Evolutionary conservation across 2,329 filamentous ascomycete species (phyloP).

Genomic region (Aspergillus jensenii): DNA sequence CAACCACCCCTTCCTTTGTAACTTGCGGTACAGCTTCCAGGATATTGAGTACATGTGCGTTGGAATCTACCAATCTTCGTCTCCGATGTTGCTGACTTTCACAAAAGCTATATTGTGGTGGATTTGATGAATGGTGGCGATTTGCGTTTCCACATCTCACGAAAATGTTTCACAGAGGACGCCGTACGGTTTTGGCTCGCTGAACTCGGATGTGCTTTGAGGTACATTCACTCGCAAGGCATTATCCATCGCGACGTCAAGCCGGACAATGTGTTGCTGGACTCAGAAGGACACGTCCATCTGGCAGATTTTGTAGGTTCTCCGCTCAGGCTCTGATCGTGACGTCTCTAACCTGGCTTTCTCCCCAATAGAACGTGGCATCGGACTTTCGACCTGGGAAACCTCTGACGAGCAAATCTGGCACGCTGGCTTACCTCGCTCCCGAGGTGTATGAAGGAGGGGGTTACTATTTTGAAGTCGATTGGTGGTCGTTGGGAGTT

Average conservation of each 20-base stretch:
- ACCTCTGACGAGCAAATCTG: constrained; percentile 89
- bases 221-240: constrained; percentile 80
- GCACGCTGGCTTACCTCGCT: constrained; percentile 90
- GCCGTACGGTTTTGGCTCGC: constrained; percentile 97
- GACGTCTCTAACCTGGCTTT: constrained; percentile 12
- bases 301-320: constrained; percentile 88
- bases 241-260: constrained; percentile 92
- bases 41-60: constrained; percentile 96
- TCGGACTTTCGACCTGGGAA: constrained; percentile 86
- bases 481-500: constrained; percentile 98
- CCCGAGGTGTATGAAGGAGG: constrained; percentile 91
- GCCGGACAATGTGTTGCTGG: constrained; percentile 85
- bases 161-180: constrained; percentile 97
- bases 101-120: constrained; percentile 77
- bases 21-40: constrained; percentile 97
- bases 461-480: constrained; percentile 85
- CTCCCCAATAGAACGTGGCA: constrained; percentile 74
- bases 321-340: not conserved
- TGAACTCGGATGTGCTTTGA: constrained; percentile 85
- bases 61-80: not conserved
- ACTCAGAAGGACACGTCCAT: constrained; percentile 90
- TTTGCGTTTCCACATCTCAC: constrained; percentile 93
- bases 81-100: constrained; percentile 23
- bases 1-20: constrained; percentile 97
- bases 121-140: constrained; percentile 98